Conservation (phyloP, 768 basidiomycete genomes). For the Kwoniella sp. region DNA sequence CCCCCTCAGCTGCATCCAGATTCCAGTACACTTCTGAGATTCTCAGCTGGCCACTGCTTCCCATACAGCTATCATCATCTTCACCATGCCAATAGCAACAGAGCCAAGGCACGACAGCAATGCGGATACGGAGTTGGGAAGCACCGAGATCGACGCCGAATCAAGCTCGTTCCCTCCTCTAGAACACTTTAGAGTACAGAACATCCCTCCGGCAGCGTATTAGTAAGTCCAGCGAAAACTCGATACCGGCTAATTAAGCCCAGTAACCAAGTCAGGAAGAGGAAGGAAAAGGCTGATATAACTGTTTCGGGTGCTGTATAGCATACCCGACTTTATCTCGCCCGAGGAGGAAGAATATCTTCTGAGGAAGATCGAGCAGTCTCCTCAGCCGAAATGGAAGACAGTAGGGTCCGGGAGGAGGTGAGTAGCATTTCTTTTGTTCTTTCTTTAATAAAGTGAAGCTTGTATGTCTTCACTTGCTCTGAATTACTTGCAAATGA, state of each 20-base stretch:
- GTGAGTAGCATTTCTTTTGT: slow-evolving; percentile 42
- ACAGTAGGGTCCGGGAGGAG: slow-evolving; percentile 70
- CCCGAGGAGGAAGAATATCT: slow-evolving; percentile 75
- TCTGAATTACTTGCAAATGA: background rate
- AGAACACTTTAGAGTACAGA: slow-evolving; percentile 33
- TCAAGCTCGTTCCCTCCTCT: slow-evolving; percentile 24
- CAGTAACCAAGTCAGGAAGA: too few species aligned
- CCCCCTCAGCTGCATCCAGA: too few species aligned
- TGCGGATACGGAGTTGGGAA: background rate
- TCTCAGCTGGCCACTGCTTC: too few species aligned
- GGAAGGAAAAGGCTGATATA: background rate
- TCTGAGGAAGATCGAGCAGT: slow-evolving; percentile 76
- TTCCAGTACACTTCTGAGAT: too few species aligned
- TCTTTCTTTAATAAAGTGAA: too few species aligned
- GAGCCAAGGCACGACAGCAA: background rate
- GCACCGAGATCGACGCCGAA: background rate
- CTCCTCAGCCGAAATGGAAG: slow-evolving; percentile 82
- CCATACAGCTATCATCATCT: too few species aligned
- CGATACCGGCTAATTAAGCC: background rate
- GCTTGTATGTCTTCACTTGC: background rate
- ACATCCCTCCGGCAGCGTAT: slow-evolving; percentile 42
- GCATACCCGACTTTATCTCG: slow-evolving; percentile 73
- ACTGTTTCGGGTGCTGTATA: slow-evolving; percentile 44
- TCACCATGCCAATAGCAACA: slow-evolving; percentile 21
- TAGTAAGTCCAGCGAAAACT: slow-evolving; percentile 27